Evolutionary conservation across 2,329 filamentous ascomycete species (phyloP), one percentile per base, ranked within the genome.

Genomic region (Aspergillus persii): DNA sequence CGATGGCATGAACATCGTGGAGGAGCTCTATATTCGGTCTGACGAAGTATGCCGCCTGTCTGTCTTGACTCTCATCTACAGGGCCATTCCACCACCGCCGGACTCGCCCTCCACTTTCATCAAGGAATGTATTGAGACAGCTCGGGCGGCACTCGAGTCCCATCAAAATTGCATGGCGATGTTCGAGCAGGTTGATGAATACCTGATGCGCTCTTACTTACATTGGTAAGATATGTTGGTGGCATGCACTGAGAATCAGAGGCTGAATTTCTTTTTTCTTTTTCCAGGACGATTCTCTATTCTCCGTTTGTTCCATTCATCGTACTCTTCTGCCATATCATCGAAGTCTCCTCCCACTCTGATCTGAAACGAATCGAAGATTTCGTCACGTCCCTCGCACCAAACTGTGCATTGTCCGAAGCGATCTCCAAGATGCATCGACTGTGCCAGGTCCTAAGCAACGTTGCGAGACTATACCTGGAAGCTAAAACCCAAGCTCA

Each of bases 381-480:
- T 2, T 89, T 89, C 63, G 81, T 84, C 52, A 70, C 74, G 23
- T 86, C 83, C 2, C 79, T 89, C 2, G 78, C 82, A 60, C 78
- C 80, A 0, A 78, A 80, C 2, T 78, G 79, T 50, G 76, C 77
- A 4, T 74, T 82, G 2, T 88, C 86, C 1, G 83, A 87, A 66
- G 82, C 84, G 2, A 80, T 86, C 26, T 80, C 83, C 30, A 86
- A 85, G 66, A 77, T 89, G 11, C 83, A 86, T 66, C 82, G 81
- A n/a, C 79, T 89, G 30, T 88, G 84, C 64, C 80, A 82, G 39
- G 80, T 89, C 29, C 85, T 89, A 69, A 80, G 81, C 60, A 84
- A 84, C 56, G 84, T 89, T 5, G 85, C 86, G 6, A 78, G 78
- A 49, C 74, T 88, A 3, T 89, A 89, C 63, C 77, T 88, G 5